A percentile compares a stretch with the other conserved stretches of the same genome.
Conservation (phyloP, 805 yeast genomes). For the Wickerhamiella musiphila region DNA sequence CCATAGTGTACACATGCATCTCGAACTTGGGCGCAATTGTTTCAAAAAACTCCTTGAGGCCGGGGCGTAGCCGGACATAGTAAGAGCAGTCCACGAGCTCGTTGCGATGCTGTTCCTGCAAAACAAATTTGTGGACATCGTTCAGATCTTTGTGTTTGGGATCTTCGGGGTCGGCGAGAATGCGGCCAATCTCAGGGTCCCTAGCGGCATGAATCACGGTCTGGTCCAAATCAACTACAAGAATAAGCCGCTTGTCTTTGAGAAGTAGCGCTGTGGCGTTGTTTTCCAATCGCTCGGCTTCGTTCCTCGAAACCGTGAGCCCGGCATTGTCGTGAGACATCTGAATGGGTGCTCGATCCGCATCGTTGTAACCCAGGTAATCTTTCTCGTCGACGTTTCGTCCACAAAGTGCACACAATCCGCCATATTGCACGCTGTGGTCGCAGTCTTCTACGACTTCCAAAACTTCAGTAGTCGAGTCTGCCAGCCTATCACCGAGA, state of each 20-base stretch:
- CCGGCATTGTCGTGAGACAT: conserved; percentile 84
- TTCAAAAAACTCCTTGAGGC: conserved; percentile 54
- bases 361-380: conserved; percentile 49
- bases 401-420: conserved; percentile 88
- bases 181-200: conserved; percentile 91
- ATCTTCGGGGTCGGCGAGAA: conserved; percentile 75
- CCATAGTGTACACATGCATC: conserved; percentile 95
- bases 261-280: conserved; percentile 43
- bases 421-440: conserved; percentile 87
- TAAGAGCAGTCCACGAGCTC: conserved; percentile 51
- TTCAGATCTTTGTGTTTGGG: conserved; percentile 74
- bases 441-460: conserved; percentile 66
- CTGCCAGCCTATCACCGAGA: conserved; percentile 41
- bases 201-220: conserved; percentile 96
- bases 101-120: conserved; percentile 59
- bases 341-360: conserved; percentile 64
- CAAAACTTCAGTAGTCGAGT: conserved; percentile 32
- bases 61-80: conserved; percentile 85
- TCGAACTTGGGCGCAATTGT: conserved; percentile 53
- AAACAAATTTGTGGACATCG: conserved; percentile 60
- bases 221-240: conserved; percentile 93
- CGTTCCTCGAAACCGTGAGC: conserved; percentile 64
- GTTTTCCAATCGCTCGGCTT: conserved; percentile 72
- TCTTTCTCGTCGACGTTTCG: conserved; percentile 57
- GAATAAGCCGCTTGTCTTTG: conserved; percentile 49